Evolutionary conservation across 2,329 filamentous ascomycete genomes (phyloP).

Genomic region (Sordariomycetes sp.): DNA sequence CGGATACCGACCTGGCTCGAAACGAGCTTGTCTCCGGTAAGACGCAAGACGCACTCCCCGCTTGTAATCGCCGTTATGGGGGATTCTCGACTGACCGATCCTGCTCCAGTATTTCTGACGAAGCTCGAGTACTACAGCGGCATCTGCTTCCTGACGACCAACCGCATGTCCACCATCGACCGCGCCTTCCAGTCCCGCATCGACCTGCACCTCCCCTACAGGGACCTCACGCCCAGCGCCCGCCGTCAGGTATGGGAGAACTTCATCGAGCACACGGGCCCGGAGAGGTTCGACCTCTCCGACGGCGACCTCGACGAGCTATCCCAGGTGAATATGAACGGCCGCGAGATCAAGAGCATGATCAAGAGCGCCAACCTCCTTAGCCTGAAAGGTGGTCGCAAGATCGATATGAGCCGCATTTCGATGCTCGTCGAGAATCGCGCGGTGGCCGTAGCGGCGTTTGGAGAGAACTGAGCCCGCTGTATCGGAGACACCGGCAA

Average conservation of each 20-base stretch:
- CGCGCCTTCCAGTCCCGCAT: slow-evolving; percentile 24
- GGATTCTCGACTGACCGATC: background rate
- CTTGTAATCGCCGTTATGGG: background rate
- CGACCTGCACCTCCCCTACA: slow-evolving; percentile 15
- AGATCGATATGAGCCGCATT: too few relatives aligned
- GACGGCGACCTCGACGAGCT: too few relatives aligned
- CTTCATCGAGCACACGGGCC: slow-evolving; percentile 19
- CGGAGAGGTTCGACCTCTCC: too few relatives aligned
- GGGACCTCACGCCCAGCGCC: slow-evolving; percentile 14
- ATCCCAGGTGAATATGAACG: too few relatives aligned
- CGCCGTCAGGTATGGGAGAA: slow-evolving; percentile 23
- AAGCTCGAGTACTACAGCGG: slow-evolving; percentile 25
- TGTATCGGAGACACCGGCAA: too few relatives aligned
- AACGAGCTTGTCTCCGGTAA: slow-evolving; percentile 25
- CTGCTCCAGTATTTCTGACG: slow-evolving; percentile 18
- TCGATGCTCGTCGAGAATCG: too few relatives aligned
- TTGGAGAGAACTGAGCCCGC: too few relatives aligned
- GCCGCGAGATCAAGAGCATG: too few relatives aligned
- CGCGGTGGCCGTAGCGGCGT: too few relatives aligned
- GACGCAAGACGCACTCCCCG: slow-evolving; percentile 5
- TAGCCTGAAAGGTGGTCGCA: too few relatives aligned
- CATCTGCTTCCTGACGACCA: slow-evolving; percentile 25
- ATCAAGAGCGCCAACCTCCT: too few relatives aligned
- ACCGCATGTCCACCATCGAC: slow-evolving; percentile 22
- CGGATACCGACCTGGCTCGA: slow-evolving; percentile 21